Evolutionary conservation across 2,329 filamentous ascomycete species (phyloP), one percentile per base, ranked within the genome.

Genomic region (Hypoxylon sp.): DNA sequence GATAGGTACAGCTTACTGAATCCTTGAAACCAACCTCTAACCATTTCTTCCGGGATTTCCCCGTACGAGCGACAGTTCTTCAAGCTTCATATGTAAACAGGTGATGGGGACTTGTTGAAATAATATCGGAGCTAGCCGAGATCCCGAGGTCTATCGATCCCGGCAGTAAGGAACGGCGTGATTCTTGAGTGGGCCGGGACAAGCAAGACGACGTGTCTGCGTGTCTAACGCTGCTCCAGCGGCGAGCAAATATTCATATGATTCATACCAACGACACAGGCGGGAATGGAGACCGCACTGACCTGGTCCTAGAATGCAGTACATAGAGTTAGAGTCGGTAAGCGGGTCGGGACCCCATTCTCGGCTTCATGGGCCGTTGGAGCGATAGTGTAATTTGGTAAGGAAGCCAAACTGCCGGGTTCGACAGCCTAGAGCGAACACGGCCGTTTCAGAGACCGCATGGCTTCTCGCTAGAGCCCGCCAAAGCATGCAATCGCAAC

Each of bases 341-440:
- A 63, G 13, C 27, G 37, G 46, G 48, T 39, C 46, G 51, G 19
- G 17, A 5, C 29, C 17, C 50, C 57, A 31, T 65, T 48, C 37
- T 60, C 63, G 67, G 67, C 53, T 63, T 67, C 47, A 46, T 69
- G 64, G 63, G 51, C 67, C 69, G 67, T 46, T 24, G 46, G 59
- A 44, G 66, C 60, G 60, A 63, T 66, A 67, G 52, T 60, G 63
- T 62, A 62, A 65, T 62, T 58, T 59, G 60, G 29, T 31, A 29
- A 47, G 47, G 21, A 53, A 50, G 53, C 63, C 64, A 67, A 65
- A 62, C 67, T 69, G 57, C 69, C 67, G 67, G 66, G 62, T 64
- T 61, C 31, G 39, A 55, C 35, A 37, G 52, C 39, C 62, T 68
- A 65, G 56, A 51, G 46, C 51, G 51, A 39, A 29, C 54, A 53